These are phyloP conservation scores for Ophiostoma fasciatum DNA, from an alignment of 2,329 filamentous ascomycete genomes.

Conservation along the genomic window DNA sequence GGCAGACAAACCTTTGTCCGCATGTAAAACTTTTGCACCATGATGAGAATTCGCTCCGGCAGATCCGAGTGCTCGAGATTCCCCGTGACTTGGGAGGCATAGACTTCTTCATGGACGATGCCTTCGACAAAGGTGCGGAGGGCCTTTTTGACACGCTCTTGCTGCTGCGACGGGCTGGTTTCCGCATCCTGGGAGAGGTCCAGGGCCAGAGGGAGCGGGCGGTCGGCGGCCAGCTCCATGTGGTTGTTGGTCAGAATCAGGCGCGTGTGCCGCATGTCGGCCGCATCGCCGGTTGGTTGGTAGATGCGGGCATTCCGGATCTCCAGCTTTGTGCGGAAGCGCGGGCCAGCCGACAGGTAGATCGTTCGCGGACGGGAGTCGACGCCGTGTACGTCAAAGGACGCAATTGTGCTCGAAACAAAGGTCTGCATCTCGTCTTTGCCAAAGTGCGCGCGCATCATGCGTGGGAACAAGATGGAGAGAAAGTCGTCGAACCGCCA, in stretches of 20 bases:
- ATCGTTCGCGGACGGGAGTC: slow-evolving; percentile 29
- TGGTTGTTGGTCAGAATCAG: slow-evolving; percentile 21
- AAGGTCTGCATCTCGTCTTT: slow-evolving; percentile 35
- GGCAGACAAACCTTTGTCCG: slow-evolving; percentile 24
- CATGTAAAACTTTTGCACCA: slow-evolving; percentile 31
- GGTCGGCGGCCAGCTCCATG: slow-evolving; percentile 26
- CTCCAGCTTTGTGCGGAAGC: slow-evolving; percentile 30
- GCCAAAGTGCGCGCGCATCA: slow-evolving; percentile 35
- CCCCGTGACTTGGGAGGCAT: slow-evolving; percentile 35
- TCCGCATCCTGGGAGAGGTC: slow-evolving; percentile 25
- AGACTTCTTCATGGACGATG: slow-evolving; percentile 31
- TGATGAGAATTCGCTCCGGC: no score
- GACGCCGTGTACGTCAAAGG: slow-evolving; percentile 27
- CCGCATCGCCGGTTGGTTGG: slow-evolving; percentile 26
- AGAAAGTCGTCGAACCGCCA: slow-evolving; percentile 45
- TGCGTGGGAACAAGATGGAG: slow-evolving; percentile 34
- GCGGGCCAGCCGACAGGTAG: slow-evolving; percentile 31
- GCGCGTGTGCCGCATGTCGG: slow-evolving; percentile 38
- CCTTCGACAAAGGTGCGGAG: slow-evolving; percentile 33
- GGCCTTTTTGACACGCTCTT: slow-evolving; percentile 28
- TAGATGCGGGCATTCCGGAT: slow-evolving; percentile 35
- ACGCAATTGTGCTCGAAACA: slow-evolving; percentile 31
- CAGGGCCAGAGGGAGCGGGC: slow-evolving; percentile 35
- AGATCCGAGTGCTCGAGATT: slow-evolving; percentile 25
- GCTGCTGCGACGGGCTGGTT: slow-evolving; percentile 22